Evolutionary conservation across 2,329 filamentous ascomycete genomes (phyloP), one percentile per base, ranked within the genome.

Genomic region (Aspergillus latus): DNA sequence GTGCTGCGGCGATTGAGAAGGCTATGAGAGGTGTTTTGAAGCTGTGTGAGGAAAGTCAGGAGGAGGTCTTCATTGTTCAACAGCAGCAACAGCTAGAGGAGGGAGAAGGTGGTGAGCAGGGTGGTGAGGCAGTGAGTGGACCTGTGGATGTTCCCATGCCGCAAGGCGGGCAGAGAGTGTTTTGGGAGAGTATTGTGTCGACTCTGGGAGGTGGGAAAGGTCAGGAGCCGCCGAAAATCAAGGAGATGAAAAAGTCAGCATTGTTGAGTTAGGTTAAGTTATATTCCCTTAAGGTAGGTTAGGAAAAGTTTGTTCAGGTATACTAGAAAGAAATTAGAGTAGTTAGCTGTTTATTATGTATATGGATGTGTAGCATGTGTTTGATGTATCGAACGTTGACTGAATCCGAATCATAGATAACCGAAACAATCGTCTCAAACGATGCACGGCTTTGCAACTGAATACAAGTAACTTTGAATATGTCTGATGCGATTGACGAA

Each of bases 1-100:
- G 92, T 49, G 94, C 92, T 4, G 80, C 85, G 11, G 88, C 90
- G 5, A 84, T 96, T 2, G 88, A 94, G 72, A 81, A 78, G 7
- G 82, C 90, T 28, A 85, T 93, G 76, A 80, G 76, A 4, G 90
- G 94, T 61, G 87, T 97, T 0, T 76, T 90, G 8, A 85, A 84
- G 44, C 82, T 85, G 59, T 96, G 90, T 70, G 75, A 75, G 61
- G 79, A 76, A 6, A 88, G 88, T 43, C 79, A 92, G 13, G 78
- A 74, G 8, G 88, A 95, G 65, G 88, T 96, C 0, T 96, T 89
- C 69, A 78, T 77, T 52, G 54, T 52, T 15, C 30, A 32, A 29
- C 16, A 4, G 61, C 58, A 28, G 57, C 39, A 16, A 15, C 39
- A 16, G 13, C 39, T 57, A 4, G 62, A 66, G 21, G 59, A 60